Base-by-base conservation (phyloP, 805 yeast species). In the Suhomyces canberraensis region DNA sequence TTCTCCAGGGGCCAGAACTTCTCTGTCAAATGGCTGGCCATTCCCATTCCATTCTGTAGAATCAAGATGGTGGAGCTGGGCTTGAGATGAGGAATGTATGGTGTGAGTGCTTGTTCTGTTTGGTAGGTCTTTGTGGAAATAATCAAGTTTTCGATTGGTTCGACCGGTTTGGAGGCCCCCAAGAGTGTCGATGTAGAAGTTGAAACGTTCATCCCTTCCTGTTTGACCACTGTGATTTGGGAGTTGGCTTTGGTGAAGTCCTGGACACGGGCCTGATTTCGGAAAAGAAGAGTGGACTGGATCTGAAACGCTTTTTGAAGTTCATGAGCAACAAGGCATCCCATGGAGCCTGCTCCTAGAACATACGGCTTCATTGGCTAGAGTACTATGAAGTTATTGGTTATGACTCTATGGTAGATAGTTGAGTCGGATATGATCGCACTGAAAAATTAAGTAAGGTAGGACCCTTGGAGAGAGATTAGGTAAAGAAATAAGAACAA, bases 1-100 rank as follows among this genome's bases (percentile, higher is more conserved):
- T 42, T 35, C 1, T 30, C 29, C 3, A 59, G 50, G 3, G 77
- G 77, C 89, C 91, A 85, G 6, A 78, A 58, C 16, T 61, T 52
- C 2, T 60, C 53, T n/a, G 65, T 54, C 8, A 87, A 48, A 39
- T 71, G 68, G 9, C 74, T 84, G 5, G 73, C 54, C 28, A 77
- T 69, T 8, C 98, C 98, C 69, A 89, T 71, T 1, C 89, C 98
- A 56, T 93, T 87, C 38, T 87, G 98, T n/a, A 90, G 48, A 16
- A 90, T 56, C 30, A 90, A 45, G 3, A 89, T 56, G 39, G 78
- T 79, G 1, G 90, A 73, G 3, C 63, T 52, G 2, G 63, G 52
- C 19, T 61, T 57, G 19, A 91, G 69, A 37, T 61, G 61, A 1
- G 72, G 68, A 15, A 77, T 42, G 35, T 79, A 66, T 3, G 83